These are phyloP conservation scores for Pseudonitzschia pungens DNA, from an alignment of 108 stramenopile species.

Conservation along the genomic window DNA sequence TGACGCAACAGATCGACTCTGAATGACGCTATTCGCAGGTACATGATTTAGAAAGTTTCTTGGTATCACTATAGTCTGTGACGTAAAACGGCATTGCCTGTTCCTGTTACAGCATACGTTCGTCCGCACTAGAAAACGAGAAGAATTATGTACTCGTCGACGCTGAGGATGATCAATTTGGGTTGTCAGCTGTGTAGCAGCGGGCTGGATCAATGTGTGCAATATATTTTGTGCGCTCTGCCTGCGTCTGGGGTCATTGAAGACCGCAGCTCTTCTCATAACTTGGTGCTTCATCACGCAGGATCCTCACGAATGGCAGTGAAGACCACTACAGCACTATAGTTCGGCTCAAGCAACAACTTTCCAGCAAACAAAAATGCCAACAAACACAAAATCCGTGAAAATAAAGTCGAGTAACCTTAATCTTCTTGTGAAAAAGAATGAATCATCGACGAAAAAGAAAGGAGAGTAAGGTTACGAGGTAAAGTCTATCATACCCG, in stretches of 20 bases:
- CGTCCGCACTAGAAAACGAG: background rate
- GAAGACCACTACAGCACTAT: no score
- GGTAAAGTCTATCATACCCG: no score
- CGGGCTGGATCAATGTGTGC: background rate
- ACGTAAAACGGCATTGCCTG: background rate
- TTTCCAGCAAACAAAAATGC: no score
- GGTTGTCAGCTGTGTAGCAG: background rate
- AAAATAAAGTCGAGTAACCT: no score
- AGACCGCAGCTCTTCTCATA: background rate
- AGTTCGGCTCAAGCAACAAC: no score
- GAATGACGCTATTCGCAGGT: background rate
- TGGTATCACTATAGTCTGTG: background rate
- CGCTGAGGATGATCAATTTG: background rate
- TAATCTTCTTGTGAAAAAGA: no score
- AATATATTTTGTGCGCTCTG: background rate
- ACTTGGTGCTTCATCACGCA: no score
- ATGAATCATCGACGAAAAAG: no score
- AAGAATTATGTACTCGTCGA: background rate
- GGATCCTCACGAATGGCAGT: no score
- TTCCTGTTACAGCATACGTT: background rate
- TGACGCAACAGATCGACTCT: slow-evolving; percentile 29
- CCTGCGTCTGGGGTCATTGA: background rate
- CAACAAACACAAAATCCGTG: no score
- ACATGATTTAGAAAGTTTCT: background rate
- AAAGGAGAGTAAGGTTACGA: no score